phyloP scores from a whole-genome alignment of 2,329 filamentous ascomycete genomes.

The Penicillium sp. region DNA sequence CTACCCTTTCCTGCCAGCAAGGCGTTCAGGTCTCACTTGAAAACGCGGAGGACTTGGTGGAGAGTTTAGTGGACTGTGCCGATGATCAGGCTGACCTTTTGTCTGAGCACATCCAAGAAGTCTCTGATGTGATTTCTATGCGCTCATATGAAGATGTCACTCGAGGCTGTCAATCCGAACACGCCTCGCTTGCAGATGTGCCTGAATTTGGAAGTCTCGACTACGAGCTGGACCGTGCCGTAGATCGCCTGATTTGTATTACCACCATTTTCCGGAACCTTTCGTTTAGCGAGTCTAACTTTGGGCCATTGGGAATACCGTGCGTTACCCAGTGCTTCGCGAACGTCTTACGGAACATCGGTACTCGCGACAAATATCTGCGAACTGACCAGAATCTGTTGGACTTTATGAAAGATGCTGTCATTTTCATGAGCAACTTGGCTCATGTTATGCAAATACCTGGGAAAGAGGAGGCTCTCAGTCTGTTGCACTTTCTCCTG shows the following conservation, averaged over 20 bases:
- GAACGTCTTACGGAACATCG: conserved; percentile 80
- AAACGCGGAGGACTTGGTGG: conserved; percentile 83
- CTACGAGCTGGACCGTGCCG: conserved; percentile 83
- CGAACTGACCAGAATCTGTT: conserved; percentile 81
- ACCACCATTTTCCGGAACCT: conserved; percentile 91
- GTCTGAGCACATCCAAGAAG: conserved; percentile 80
- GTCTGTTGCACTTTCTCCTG: conserved; percentile 84
- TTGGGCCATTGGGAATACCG: conserved; percentile 72
- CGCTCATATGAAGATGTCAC: conserved; percentile 85
- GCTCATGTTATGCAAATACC: conserved; percentile 79
- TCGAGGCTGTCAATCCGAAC: conserved; percentile 75
- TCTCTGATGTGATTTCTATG: conserved; percentile 83
- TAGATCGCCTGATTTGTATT: conserved; percentile 84
- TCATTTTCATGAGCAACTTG: conserved; percentile 87
- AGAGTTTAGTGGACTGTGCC: conserved; percentile 85
- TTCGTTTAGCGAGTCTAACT: conserved; percentile 82
- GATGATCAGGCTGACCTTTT: conserved; percentile 85
- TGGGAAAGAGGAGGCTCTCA: conserved; percentile 82
- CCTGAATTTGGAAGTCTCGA: conserved; percentile 73
- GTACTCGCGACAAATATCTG: conserved; percentile 84
- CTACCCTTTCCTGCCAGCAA: conserved; percentile 68
- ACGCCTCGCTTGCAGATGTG: conserved; percentile 70
- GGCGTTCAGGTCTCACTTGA: conserved; percentile 69
- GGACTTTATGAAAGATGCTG: conserved; percentile 95
- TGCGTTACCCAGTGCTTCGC: conserved; percentile 81